Percentiles rank a stretch among this genome's conserved stretches.
phyloP scores from a whole-genome alignment of 148 eudicot genomes.

The Amaranthus cruentus region DNA sequence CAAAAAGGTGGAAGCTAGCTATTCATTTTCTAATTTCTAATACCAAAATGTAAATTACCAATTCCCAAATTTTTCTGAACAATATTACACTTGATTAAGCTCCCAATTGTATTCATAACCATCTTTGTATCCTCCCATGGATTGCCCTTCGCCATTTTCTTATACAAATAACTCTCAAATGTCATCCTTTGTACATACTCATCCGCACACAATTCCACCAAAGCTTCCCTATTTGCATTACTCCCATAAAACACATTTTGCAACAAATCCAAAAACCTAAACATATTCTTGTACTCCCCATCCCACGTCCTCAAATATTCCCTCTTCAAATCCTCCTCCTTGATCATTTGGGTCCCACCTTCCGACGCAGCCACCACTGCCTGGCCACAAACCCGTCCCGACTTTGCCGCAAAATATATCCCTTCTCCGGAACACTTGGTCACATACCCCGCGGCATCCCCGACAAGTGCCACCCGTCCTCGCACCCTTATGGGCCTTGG shows the following conservation, averaged over 20 bases:
- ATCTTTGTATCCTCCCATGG: conserved; percentile 65
- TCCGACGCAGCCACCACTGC: conserved; percentile 77
- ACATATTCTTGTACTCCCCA: conserved; percentile 47
- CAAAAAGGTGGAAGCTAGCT: too few relatives aligned
- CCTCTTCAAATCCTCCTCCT: conserved; percentile 64
- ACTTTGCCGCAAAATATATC: conserved; percentile 85
- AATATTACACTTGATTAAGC: conserved; percentile 60
- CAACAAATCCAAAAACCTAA: conserved; percentile 73
- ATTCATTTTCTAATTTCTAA: too few relatives aligned
- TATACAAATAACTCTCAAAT: conserved; percentile 91
- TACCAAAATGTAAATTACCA: too few relatives aligned
- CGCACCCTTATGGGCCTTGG: conserved; percentile 72
- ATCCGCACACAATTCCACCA: conserved; percentile 88
- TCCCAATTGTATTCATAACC: conserved; percentile 63
- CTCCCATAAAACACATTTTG: conserved; percentile 78
- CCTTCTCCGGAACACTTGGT: conserved; percentile 96
- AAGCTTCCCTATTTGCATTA: conserved; percentile 73
- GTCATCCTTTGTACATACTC: conserved; percentile 99
- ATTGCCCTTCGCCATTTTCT: conserved; percentile 67
- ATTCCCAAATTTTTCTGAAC: conserved; percentile 42
- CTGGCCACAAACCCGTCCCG: conserved; percentile 74
- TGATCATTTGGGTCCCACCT: conserved; percentile 56
- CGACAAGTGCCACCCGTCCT: conserved; percentile 77
- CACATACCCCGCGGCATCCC: conserved; percentile 92
- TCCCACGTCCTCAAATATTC: conserved; percentile 91